Evolutionary conservation across 495 filamentous ascomycete genomes (phyloP).

Genomic region (Glutinoglossum americanum): DNA sequence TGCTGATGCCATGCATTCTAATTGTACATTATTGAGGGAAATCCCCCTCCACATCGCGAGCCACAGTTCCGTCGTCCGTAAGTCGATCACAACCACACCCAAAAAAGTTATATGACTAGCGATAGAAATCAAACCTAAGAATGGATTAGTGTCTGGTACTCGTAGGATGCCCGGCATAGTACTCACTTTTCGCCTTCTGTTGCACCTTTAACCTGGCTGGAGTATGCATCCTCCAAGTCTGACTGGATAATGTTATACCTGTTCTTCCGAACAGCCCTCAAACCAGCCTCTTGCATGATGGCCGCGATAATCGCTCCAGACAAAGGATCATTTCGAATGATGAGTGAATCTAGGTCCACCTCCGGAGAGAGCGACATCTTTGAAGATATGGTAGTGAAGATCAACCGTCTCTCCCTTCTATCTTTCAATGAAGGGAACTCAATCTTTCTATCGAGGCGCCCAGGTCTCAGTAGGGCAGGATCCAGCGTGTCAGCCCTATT

Average conservation of each 20-base stretch:
- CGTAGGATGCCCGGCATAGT: not conserved
- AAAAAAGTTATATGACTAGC: too few species aligned
- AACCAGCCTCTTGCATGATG: conserved; percentile 96
- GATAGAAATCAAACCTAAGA: conserved; percentile 32
- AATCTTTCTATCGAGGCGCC: conserved; percentile 92
- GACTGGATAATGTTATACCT: conserved; percentile 95
- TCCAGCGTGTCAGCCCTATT: conserved; percentile 95
- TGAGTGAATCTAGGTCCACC: conserved; percentile 86
- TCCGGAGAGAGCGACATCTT: conserved; percentile 96
- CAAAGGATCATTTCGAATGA: conserved; percentile 86
- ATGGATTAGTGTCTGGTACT: not conserved
- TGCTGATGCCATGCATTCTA: not conserved
- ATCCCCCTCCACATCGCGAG: not conserved
- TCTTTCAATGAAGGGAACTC: conserved; percentile 88
- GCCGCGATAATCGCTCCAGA: conserved; percentile 92
- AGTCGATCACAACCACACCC: too few species aligned
- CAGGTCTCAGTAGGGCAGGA: conserved; percentile 79
- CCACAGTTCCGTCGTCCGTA: not conserved
- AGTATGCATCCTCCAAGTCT: conserved; percentile 90
- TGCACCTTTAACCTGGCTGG: conserved; percentile 78
- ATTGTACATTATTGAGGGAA: not conserved
- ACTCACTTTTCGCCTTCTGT: conserved; percentile 42
- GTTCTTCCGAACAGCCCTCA: conserved; percentile 92
- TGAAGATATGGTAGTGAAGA: conserved; percentile 84
- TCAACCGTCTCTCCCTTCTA: conserved; percentile 78